Evolutionary conservation across 306 rosid genomes (phyloP).

Genomic region (Lupinus albus): DNA sequence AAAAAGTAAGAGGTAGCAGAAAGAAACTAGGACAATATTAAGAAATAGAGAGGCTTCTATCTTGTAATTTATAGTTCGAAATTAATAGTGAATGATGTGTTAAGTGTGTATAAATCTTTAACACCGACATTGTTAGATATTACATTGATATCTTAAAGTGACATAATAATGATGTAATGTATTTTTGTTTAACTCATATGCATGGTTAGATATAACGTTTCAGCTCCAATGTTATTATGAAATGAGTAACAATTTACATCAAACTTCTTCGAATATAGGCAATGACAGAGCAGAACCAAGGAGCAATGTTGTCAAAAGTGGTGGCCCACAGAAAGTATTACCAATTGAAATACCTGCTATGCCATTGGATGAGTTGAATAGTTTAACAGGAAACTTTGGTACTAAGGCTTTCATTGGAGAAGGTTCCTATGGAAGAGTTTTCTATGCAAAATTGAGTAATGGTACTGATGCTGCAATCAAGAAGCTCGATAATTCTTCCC

Average conservation of each 20-base stretch:
- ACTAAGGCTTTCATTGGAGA: conserved; percentile 82
- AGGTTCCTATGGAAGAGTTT: conserved; percentile 96
- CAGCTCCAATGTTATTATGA: not conserved
- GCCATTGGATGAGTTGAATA: conserved; percentile 70
- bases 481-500: conserved; percentile 74
- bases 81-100: too few relatives aligned
- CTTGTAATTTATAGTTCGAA: not conserved
- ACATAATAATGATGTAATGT: too few relatives aligned
- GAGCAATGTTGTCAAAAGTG: conserved; percentile 56
- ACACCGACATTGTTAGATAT: too few relatives aligned
- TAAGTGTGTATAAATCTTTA: too few relatives aligned
- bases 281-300: conserved; percentile 85
- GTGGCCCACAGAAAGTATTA: conserved; percentile 71
- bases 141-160: too few relatives aligned
- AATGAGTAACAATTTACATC: conserved; percentile 5
- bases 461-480: conserved; percentile 80
- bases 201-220: not conserved
- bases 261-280: conserved; percentile 47
- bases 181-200: too few relatives aligned
- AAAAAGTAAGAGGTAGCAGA: too few relatives aligned
- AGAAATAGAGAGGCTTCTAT: too few relatives aligned
- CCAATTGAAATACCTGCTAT: conserved; percentile 80
- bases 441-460: conserved; percentile 59
- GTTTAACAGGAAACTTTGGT: conserved; percentile 76
- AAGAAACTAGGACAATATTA: too few relatives aligned